A percentile compares a stretch with the other conserved stretches of the same genome.
phyloP scores from a whole-genome alignment of 2,329 filamentous ascomycete genomes.

The Venturia aucupariae region DNA sequence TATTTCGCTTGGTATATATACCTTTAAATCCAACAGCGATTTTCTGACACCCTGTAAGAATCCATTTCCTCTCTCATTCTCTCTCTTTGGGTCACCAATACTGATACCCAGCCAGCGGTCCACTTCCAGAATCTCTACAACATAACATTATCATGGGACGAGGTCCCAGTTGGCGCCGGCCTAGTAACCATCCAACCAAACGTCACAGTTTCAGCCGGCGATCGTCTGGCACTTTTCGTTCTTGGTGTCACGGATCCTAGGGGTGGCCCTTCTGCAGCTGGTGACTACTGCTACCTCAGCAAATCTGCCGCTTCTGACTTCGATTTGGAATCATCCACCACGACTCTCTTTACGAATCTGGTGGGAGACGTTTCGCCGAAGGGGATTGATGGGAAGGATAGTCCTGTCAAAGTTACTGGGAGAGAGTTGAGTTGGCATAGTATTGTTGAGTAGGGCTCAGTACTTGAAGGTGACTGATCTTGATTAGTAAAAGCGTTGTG shows the following conservation, averaged over 20 bases:
- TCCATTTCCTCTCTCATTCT: too few relatives aligned
- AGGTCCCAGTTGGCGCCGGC: constrained; percentile 6
- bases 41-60: constrained; percentile 11
- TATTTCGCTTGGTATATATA: neutral
- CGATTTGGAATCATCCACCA: neutral
- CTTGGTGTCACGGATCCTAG: neutral
- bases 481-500: too few relatives aligned
- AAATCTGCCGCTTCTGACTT: neutral
- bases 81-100: too few relatives aligned
- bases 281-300: constrained; percentile 9
- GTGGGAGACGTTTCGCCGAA: constrained; percentile 8
- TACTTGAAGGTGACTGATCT: neutral
- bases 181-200: constrained; percentile 7
- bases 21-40: constrained; percentile 6
- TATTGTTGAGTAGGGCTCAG: constrained; percentile 4
- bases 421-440: constrained; percentile 10
- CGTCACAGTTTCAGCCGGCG: constrained; percentile 6
- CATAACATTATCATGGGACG: constrained; percentile 4
- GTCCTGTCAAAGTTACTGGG: constrained; percentile 7
- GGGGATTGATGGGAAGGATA: neutral
- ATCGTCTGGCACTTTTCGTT: constrained; percentile 6
- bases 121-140: constrained; percentile 5
- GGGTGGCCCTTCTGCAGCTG: neutral
- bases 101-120: neutral
- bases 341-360: constrained; percentile 4